Percentiles rank a stretch among this genome's conserved stretches.
Conservation (phyloP, 345 rosid species). For the Mercurialis annua region DNA sequence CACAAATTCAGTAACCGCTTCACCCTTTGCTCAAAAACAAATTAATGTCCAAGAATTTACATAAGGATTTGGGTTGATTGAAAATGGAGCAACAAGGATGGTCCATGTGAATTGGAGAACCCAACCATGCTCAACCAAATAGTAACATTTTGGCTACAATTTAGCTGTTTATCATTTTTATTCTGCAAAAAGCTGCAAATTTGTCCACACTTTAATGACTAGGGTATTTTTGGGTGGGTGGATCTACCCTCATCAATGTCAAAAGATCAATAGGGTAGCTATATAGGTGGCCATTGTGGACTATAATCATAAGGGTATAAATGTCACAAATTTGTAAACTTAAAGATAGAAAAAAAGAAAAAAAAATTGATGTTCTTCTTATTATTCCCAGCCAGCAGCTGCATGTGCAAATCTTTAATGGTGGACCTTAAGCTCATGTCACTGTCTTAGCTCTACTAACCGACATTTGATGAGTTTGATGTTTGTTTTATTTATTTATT, state of each 20-base stretch:
- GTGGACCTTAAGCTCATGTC: conserved; percentile 34
- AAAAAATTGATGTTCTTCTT: background rate
- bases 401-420: conserved; percentile 43
- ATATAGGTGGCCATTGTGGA: conserved; percentile 15
- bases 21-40: too few relatives aligned
- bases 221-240: background rate
- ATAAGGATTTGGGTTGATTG: conserved; percentile 4
- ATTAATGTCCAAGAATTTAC: too few relatives aligned
- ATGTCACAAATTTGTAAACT: conserved; percentile 15
- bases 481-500: background rate
- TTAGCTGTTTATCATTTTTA: background rate
- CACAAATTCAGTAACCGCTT: too few relatives aligned
- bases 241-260: conserved; percentile 17
- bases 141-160: conserved; percentile 4
- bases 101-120: background rate
- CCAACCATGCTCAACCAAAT: background rate
- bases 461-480: conserved; percentile 20
- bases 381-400: conserved; percentile 31
- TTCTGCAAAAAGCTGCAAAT: conserved; percentile 29
- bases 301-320: conserved; percentile 27
- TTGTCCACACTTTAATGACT: conserved; percentile 12
- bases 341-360: background rate
- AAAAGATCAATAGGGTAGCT: background rate
- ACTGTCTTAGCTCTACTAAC: conserved; percentile 27
- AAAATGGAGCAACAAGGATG: conserved; percentile 8